Base-by-base conservation (phyloP, 768 basidiomycete genomes). In the Phlebiopsis flavidoalba region DNA sequence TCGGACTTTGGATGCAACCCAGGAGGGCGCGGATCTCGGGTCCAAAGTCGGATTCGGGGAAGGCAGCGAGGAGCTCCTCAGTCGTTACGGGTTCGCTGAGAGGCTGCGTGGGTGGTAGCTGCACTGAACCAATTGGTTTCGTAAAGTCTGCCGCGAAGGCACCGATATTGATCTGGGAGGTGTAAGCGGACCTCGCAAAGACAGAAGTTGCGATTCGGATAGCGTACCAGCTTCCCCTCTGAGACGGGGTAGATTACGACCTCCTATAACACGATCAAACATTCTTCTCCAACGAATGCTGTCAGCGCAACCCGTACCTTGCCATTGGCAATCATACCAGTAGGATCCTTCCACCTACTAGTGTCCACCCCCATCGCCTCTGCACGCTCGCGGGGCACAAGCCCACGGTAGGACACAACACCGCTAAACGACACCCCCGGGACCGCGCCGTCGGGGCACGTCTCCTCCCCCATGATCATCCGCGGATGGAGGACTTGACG, bases 191-290 rank as follows among this genome's bases (percentile, higher is more conserved):
- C n/a, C n/a, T n/a, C n/a, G n/a, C n/a, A n/a, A n/a, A n/a, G n/a
- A n/a, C n/a, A n/a, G n/a, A n/a, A n/a, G n/a, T n/a, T n/a, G n/a
- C n/a, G n/a, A 31, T 2, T 1, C 21, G 15, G 26, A 17, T 2
- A 19, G 54, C 67, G 19, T 58, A 84, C 83, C 17, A 78, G 68
- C 55, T 72, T 69, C 8, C 74, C 73, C 15, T 69, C 72, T 66
- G 75, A 73, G 17, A 85, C 78, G 0, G 83, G 79, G 64, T 79
- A 82, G 0, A 78, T 75, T 37, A 85, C 78, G 35, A 84, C 71
- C 64, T 85, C 83, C 84, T 53, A 31, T 7, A 14, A 40, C 8
- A n/a, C n/a, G n/a, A 5, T n/a, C 11, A 17, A 15, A 33, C 33
- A 3, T 53, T 15, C 14, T 8, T 35, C 26, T 19, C 10, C 21